Conservation (phyloP, 2,329 filamentous ascomycete species). For the Rhinocladiella mackenziei region DNA sequence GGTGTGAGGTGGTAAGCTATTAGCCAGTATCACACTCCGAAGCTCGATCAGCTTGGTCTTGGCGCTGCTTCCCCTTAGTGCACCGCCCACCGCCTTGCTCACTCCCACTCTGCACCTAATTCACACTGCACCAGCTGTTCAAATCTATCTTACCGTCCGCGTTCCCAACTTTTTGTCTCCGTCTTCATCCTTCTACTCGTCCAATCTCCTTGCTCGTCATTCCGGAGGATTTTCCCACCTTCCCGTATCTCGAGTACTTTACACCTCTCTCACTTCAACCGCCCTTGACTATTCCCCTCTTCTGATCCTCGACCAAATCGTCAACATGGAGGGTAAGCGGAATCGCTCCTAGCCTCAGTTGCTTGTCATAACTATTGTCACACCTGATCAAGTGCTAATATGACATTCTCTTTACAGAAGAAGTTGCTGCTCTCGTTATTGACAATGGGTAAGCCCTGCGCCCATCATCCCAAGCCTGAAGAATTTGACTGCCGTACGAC, state of each 20-base stretch:
- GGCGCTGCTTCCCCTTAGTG: conserved; percentile 16
- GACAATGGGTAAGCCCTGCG: conserved; percentile 99
- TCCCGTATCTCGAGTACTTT: conserved; percentile 14
- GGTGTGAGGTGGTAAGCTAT: too few relatives aligned
- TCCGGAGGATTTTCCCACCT: conserved; percentile 16
- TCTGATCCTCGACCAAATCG: conserved; percentile 20
- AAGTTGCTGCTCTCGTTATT: conserved; percentile 99
- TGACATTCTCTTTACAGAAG: conserved; percentile 61
- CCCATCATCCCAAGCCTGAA: conserved; percentile 12
- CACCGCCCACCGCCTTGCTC: conserved; percentile 28
- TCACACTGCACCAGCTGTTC: conserved; percentile 26
- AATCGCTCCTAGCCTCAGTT: conserved; percentile 34
- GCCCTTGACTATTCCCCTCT: conserved; percentile 11
- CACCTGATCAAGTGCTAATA: conserved; percentile 38
- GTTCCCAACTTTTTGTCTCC: conserved; percentile 16
- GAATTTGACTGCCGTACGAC: conserved; percentile 6
- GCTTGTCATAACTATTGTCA: conserved; percentile 2
- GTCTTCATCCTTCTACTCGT: conserved; percentile 18
- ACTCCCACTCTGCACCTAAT: too few relatives aligned
- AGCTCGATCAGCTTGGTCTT: conserved; percentile 15
- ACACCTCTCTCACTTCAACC: conserved; percentile 2
- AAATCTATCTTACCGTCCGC: conserved; percentile 27
- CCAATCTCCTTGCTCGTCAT: conserved; percentile 21
- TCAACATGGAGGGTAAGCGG: conserved; percentile 64
- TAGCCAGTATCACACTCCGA: too few relatives aligned